These are phyloP conservation scores for Thecaphora thlaspeos DNA, from an alignment of 1,284 basidiomycete species.

Conservation along the genomic window DNA sequence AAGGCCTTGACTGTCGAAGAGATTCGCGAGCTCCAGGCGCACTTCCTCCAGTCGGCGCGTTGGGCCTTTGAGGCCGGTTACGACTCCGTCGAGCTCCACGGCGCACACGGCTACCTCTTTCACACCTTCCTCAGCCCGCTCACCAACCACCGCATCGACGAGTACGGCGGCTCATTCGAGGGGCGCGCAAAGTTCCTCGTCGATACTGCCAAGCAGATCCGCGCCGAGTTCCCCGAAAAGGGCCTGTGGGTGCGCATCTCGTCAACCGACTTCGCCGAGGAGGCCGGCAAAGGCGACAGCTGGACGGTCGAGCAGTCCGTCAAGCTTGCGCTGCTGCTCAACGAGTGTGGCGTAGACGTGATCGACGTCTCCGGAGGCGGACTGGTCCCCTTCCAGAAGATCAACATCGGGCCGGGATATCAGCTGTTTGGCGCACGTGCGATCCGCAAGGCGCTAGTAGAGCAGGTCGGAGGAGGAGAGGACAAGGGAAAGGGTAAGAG, in stretches of 20 bases:
- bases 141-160: conserved; percentile 52
- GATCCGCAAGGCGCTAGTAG: conserved; percentile 23
- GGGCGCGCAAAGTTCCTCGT: conserved; percentile 41
- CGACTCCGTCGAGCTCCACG: conserved; percentile 73
- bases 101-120: conserved; percentile 65
- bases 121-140: conserved; percentile 60
- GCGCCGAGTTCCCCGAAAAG: conserved; percentile 44
- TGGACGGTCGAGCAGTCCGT: conserved; percentile 49
- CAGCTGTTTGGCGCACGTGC: conserved; percentile 43
- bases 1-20: conserved; percentile 65
- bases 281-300: conserved; percentile 21
- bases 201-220: conserved; percentile 38
- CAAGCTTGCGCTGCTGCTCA: conserved; percentile 38
- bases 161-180: conserved; percentile 54
- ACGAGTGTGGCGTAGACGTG: conserved; percentile 46
- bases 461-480: conserved; percentile 3
- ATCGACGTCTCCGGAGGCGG: conserved; percentile 50
- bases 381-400: conserved; percentile 39
- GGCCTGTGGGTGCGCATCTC: conserved; percentile 53
- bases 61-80: conserved; percentile 60
- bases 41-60: conserved; percentile 68
- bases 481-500: conserved; percentile 3
- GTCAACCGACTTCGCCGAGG: conserved; percentile 49
- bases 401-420: conserved; percentile 43
- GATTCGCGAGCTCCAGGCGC: conserved; percentile 67